A percentile compares a stretch with the other conserved stretches of the same genome.
phyloP scores from a whole-genome alignment of 192 early-diverging fungal species.

The Thoreauomyces humboldtii region DNA sequence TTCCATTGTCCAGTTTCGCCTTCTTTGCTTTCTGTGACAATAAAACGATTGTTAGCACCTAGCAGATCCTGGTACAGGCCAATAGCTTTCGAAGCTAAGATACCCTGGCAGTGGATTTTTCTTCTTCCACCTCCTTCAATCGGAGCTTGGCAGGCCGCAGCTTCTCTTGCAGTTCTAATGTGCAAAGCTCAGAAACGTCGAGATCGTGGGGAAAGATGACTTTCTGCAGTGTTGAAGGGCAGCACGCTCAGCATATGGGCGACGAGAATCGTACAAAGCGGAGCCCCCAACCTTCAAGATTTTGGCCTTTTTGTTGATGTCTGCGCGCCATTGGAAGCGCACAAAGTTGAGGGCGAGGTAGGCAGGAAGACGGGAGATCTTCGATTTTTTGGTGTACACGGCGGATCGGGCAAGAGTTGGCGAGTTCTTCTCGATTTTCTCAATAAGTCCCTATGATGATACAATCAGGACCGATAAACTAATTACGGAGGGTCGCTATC shows the following conservation, averaged over 20 bases:
- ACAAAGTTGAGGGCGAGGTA: constrained; percentile 92
- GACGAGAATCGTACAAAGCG: no score
- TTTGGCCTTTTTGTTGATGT: constrained; percentile 79
- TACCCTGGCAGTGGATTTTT: constrained; percentile 43
- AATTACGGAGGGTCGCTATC: background rate
- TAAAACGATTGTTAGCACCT: no score
- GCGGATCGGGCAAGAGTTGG: constrained; percentile 75
- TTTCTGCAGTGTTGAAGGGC: no score
- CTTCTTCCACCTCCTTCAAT: constrained; percentile 74
- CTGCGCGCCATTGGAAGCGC: constrained; percentile 92
- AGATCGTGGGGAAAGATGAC: constrained; percentile 93
- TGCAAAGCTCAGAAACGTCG: constrained; percentile 85
- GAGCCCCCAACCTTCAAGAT: constrained; percentile 90
- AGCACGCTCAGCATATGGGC: no score
- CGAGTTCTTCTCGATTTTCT: constrained; percentile 89
- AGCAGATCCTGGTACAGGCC: no score
- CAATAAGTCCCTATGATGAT: constrained; percentile 58
- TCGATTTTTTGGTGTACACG: constrained; percentile 69
- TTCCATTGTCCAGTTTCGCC: constrained; percentile 12
- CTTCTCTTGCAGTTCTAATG: constrained; percentile 75
- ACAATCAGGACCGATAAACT: background rate
- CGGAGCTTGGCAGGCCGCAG: constrained; percentile 49
- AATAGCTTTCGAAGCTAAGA: background rate
- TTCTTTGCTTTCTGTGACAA: constrained; percentile 35
- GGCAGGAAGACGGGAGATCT: constrained; percentile 78